Conservation (phyloP, 345 rosid species). For the Salix udensis region DNA sequence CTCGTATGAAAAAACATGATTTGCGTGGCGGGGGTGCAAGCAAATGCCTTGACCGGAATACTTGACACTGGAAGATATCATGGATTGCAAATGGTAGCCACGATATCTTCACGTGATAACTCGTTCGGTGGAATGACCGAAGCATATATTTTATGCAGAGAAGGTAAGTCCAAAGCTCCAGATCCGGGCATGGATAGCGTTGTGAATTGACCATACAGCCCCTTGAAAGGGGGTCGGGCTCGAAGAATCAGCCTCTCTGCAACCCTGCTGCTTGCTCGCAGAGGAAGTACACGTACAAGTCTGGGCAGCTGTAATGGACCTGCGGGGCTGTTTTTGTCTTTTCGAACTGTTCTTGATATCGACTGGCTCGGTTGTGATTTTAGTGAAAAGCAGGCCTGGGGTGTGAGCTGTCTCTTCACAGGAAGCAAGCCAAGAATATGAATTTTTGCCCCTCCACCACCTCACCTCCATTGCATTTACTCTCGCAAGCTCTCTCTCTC, state of each 20-base stretch:
- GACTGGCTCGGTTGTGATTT: not conserved
- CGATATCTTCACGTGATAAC: too few species aligned
- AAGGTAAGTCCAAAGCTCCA: not conserved
- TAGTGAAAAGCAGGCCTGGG: too few species aligned
- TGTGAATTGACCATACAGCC: not conserved
- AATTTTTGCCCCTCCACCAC: not conserved
- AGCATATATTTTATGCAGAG: not conserved
- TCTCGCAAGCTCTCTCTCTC: not conserved
- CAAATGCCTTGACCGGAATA: too few species aligned
- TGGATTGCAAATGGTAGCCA: too few species aligned
- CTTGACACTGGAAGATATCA: too few species aligned
- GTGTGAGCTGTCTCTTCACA: constrained; percentile 16
- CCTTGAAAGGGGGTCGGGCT: not conserved
- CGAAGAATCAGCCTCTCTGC: not conserved
- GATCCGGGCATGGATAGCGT: not conserved
- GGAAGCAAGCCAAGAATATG: constrained; percentile 12
- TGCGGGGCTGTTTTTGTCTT: not conserved
- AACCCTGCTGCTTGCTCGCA: not conserved
- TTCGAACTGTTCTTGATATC: not conserved
- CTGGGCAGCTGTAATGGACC: not conserved
- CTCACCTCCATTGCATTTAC: not conserved
- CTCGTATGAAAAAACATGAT: too few species aligned
- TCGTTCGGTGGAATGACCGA: too few species aligned
- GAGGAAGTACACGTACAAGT: not conserved
- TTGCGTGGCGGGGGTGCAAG: too few species aligned